These are phyloP conservation scores for Thalia dealbata DNA, from an alignment of 176 grass and related monocot genomes.

Conservation along the genomic window DNA sequence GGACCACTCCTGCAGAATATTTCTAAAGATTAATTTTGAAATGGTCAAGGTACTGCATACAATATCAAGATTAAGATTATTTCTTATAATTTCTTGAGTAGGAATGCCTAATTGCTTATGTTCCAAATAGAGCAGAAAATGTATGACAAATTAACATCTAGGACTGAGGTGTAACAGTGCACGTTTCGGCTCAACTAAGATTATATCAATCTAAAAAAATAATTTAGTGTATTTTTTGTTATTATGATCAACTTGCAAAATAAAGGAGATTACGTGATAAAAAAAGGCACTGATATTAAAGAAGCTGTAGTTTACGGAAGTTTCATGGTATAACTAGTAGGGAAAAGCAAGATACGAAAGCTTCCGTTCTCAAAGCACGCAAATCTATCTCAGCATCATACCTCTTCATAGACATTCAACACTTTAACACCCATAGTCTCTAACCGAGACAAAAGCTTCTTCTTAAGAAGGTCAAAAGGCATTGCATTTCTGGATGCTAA, in stretches of 20 bases:
- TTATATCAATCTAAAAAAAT: background rate
- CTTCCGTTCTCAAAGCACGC: too few relatives aligned
- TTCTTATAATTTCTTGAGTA: background rate
- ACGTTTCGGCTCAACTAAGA: background rate
- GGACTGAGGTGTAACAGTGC: background rate
- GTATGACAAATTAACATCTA: background rate
- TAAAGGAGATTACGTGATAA: background rate
- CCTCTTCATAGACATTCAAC: constrained; percentile 74
- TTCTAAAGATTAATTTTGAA: background rate
- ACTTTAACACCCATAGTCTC: constrained; percentile 78
- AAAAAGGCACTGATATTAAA: background rate
- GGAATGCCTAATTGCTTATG: background rate
- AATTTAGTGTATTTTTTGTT: background rate
- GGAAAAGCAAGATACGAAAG: too few relatives aligned
- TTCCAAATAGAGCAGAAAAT: background rate
- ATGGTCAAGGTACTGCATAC: too few relatives aligned
- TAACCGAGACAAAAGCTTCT: constrained; percentile 73
- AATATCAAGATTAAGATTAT: background rate
- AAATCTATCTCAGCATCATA: constrained; percentile 9
- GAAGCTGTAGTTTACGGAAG: background rate
- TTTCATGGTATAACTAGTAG: background rate
- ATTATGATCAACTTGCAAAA: background rate
- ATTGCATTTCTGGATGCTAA: constrained; percentile 95
- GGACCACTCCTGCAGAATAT: constrained; percentile 40
- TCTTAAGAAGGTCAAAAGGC: constrained; percentile 95